These are phyloP conservation scores for Annulohypoxylon maeteangense DNA, from an alignment of 495 filamentous ascomycete genomes.

Conservation along the genomic window DNA sequence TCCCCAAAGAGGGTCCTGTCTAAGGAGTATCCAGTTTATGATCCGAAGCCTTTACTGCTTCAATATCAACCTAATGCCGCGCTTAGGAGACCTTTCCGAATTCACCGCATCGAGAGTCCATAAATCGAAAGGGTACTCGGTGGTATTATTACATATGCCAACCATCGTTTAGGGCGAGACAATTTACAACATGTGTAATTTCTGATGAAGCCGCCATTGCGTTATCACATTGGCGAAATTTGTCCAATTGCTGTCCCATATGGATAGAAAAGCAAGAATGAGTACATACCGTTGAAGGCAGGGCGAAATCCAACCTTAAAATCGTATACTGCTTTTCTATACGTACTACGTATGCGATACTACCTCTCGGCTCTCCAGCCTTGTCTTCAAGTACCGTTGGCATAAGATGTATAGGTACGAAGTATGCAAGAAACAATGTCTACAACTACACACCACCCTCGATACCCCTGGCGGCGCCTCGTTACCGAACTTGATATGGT, in stretches of 20 bases:
- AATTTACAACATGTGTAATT: slow-evolving; percentile 13
- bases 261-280: slow-evolving; percentile 12
- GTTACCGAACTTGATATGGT: slow-evolving; percentile 43
- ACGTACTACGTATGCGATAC: slow-evolving; percentile 14
- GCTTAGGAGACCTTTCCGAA: slow-evolving; percentile 29
- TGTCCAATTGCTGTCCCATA: slow-evolving; percentile 18
- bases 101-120: slow-evolving; percentile 26
- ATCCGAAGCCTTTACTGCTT: slow-evolving; percentile 38
- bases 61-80: slow-evolving; percentile 23
- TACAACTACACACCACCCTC: slow-evolving; percentile 29
- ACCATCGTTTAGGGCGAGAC: slow-evolving; percentile 6
- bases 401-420: slow-evolving; percentile 38
- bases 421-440: slow-evolving; percentile 27
- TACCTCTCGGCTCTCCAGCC: slow-evolving; percentile 29
- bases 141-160: slow-evolving; percentile 18
- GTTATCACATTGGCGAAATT: neutral
- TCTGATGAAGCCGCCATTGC: slow-evolving; percentile 16
- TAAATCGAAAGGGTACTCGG: neutral
- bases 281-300: neutral
- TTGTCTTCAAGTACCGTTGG: slow-evolving; percentile 29
- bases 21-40: slow-evolving; percentile 22
- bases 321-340: slow-evolving; percentile 14
- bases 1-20: slow-evolving; percentile 20
- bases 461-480: slow-evolving; percentile 37
- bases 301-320: slow-evolving; percentile 3